Base-by-base conservation (phyloP, 2,329 filamentous ascomycete species). In the Talaromyces sp. region DNA sequence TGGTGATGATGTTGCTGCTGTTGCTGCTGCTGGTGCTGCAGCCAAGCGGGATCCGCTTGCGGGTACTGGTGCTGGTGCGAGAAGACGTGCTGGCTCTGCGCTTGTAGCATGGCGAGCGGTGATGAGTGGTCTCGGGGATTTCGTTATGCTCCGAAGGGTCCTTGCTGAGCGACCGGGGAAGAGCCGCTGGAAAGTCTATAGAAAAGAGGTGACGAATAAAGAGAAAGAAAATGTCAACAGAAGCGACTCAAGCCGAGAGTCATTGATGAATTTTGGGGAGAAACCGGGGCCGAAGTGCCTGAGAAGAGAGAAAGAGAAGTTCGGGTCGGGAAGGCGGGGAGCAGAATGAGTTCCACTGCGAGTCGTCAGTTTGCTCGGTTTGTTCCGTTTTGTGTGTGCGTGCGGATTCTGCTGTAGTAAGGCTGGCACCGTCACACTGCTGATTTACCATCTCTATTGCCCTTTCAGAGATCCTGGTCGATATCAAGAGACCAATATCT, bases 1-100 rank as follows among this genome's bases (percentile, higher is more conserved):
- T 71, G 70, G 40, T 69, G 67, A 45, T 70, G 69, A 50, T 75
- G 73, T 36, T 64, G 70, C 57, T 61, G 66, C 47, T 70, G 66
- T 36, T 77, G 58, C 65, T 70, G 63, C 41, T 69, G 65, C 52
- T 77, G 76, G 49, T 77, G 75, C 63, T 76, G 76, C 61, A 77
- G 56, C 66, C 74, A 76, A 53, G 68, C 73, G 40, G 73, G 73
- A 62, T 76, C 74, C 62, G 75, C 70, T 61, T 78, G 77, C 20
- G 74, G 75, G 52, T 79, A 79, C 64, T 80, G 80, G 63, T 81
- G 79, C 67, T 82, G 80, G 65, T 86, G 82, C 50, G 82, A 81
- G 70, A 84, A 85, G 69, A 84, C 76, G 77, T 86, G 82, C 71
- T 84, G 81, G 70, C 79, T 78, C 73, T 80, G 75, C 68, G 76